Evolutionary conservation across 495 filamentous ascomycete species (phyloP).

Genomic region (Annulohypoxylon moriforme): DNA sequence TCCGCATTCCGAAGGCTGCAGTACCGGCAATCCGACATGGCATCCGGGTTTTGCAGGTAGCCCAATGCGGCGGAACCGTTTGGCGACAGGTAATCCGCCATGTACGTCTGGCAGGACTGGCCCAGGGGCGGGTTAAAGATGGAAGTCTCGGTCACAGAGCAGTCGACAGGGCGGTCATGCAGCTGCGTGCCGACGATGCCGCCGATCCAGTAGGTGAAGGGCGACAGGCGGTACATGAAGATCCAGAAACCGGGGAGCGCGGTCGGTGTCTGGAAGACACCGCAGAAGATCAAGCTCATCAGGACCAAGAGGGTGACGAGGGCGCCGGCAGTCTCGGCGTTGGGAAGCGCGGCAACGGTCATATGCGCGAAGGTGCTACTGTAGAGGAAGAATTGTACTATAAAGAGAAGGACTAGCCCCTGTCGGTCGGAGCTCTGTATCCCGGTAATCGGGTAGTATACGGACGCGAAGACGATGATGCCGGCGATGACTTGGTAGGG

Average conservation of each 20-base stretch:
- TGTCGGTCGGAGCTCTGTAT: background rate
- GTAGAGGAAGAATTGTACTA: slow-evolving; percentile 12
- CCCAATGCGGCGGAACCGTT: background rate
- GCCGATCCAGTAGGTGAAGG: slow-evolving; percentile 19
- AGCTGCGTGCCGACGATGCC: slow-evolving; percentile 8
- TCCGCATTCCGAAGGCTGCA: background rate
- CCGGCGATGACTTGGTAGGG: slow-evolving; percentile 11
- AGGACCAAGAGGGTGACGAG: background rate
- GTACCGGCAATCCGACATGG: background rate
- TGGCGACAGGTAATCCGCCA: background rate
- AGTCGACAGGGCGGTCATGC: background rate
- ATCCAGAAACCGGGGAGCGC: slow-evolving; percentile 12
- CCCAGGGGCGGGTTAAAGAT: background rate
- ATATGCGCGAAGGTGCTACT: slow-evolving; percentile 12
- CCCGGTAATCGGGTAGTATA: slow-evolving; percentile 12
- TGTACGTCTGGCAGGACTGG: background rate
- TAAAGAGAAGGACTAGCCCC: slow-evolving; percentile 1
- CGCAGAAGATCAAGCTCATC: slow-evolving; percentile 7
- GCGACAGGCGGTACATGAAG: slow-evolving; percentile 10
- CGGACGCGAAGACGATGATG: slow-evolving; percentile 1
- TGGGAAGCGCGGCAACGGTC: slow-evolving; percentile 8
- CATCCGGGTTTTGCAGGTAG: background rate
- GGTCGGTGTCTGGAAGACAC: background rate
- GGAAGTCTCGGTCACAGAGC: slow-evolving; percentile 4
- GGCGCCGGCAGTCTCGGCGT: slow-evolving; percentile 6